Conservation (phyloP, 164 flowering plant genomes). For the Magnolia sinica region DNA sequence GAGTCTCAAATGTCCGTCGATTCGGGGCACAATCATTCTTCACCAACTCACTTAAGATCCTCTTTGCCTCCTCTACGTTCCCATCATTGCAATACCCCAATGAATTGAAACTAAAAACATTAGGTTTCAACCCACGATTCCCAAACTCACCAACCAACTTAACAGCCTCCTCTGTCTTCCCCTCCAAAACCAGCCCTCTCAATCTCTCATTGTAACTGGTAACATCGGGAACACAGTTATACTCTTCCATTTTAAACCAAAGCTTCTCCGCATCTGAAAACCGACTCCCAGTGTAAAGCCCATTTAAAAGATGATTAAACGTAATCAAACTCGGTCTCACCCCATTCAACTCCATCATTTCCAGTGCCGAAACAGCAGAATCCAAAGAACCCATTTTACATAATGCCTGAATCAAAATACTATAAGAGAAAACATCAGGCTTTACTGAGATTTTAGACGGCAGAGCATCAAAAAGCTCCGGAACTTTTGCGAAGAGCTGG, state of each 20-base stretch:
- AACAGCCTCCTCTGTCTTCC: conserved; percentile 28
- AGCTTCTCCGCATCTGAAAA: conserved; percentile 38
- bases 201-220: conserved; percentile 31
- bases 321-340: conserved; percentile 35
- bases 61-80: conserved; percentile 12
- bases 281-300: conserved; percentile 21
- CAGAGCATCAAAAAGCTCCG: conserved; percentile 29
- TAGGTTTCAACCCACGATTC: conserved; percentile 10
- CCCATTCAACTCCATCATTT: conserved; percentile 39
- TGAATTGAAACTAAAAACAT: conserved; percentile 11
- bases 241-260: conserved; percentile 38
- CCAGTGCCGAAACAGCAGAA: conserved; percentile 27
- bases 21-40: background rate
- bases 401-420: conserved; percentile 31
- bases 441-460: conserved; percentile 23
- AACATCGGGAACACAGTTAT: conserved; percentile 25
- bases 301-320: conserved; percentile 38
- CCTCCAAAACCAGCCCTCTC: conserved; percentile 24
- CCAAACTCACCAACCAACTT: conserved; percentile 33
- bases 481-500: conserved; percentile 29
- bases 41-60: background rate
- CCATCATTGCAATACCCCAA: conserved; percentile 12
- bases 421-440: conserved; percentile 39
- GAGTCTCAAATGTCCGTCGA: background rate
- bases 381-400: conserved; percentile 40